These are phyloP conservation scores for Claviceps sp. DNA, from an alignment of 2,329 filamentous ascomycete species.

Conservation along the genomic window DNA sequence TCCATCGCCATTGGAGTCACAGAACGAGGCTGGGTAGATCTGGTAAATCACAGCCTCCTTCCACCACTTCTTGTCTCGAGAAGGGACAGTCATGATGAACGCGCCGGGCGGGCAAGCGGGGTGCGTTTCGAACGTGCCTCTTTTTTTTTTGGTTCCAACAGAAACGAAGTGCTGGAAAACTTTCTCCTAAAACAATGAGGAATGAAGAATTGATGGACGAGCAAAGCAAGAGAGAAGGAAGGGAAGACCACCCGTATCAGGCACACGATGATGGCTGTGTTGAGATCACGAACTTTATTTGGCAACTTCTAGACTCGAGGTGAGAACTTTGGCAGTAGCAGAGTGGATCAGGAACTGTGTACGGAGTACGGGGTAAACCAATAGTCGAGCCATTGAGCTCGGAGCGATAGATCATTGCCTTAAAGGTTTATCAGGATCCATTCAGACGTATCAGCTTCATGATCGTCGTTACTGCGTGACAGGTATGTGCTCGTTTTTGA, in stretches of 20 bases:
- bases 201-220: too few species aligned
- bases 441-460: too few species aligned
- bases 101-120: not conserved
- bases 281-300: not conserved
- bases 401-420: too few species aligned
- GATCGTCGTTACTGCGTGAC: too few species aligned
- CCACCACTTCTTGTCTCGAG: constrained; percentile 31
- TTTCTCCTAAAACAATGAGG: too few species aligned
- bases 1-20: constrained; percentile 44
- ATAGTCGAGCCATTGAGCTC: too few species aligned
- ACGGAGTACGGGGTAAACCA: too few species aligned
- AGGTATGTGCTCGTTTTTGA: too few species aligned
- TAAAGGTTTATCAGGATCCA: too few species aligned
- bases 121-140: too few species aligned
- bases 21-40: constrained; percentile 46
- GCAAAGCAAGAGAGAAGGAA: not conserved
- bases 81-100: constrained; percentile 12
- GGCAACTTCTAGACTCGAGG: not conserved
- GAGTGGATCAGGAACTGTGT: not conserved
- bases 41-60: constrained; percentile 45
- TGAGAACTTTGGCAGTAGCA: not conserved
- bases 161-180: too few species aligned
- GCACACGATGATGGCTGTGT: not conserved
- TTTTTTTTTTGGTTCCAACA: not conserved
- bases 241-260: not conserved